Evolutionary conservation across 2,329 filamentous ascomycete species (phyloP).

Genomic region (Monilinia fructicola): DNA sequence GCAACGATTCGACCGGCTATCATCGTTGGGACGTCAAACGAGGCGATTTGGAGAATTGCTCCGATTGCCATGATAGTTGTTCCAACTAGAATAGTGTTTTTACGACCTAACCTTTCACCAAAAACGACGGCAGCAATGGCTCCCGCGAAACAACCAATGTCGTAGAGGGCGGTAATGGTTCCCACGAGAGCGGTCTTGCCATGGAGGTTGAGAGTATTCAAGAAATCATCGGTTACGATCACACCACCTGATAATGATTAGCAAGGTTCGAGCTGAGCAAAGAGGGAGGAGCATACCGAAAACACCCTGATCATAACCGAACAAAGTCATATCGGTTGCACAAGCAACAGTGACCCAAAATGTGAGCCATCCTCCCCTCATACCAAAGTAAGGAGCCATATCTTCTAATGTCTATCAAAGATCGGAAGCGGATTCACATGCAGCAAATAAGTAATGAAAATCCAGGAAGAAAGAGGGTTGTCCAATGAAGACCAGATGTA

Average conservation of each 20-base stretch:
- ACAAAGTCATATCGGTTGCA: constrained; percentile 47
- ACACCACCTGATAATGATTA: constrained; percentile 43
- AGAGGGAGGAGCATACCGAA: constrained; percentile 37
- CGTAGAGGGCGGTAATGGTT: constrained; percentile 51
- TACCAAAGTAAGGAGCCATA: constrained; percentile 47
- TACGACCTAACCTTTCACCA: constrained; percentile 43
- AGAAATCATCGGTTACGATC: constrained; percentile 48
- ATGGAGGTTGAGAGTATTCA: constrained; percentile 40
- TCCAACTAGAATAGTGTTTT: constrained; percentile 32
- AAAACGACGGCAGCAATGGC: constrained; percentile 39
- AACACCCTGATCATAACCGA: constrained; percentile 51
- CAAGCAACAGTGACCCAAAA: constrained; percentile 55
- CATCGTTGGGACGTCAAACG: constrained; percentile 36
- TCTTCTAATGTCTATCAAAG: constrained; percentile 7
- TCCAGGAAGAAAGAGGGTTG: background rate
- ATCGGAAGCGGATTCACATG: background rate
- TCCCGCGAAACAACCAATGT: constrained; percentile 50
- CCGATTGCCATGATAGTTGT: constrained; percentile 34
- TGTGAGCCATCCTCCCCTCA: constrained; percentile 55
- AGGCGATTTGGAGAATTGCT: constrained; percentile 42
- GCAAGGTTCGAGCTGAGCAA: background rate
- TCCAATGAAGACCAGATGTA: background rate
- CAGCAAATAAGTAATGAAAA: background rate
- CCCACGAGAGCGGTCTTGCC: constrained; percentile 34
- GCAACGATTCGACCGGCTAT: constrained; percentile 68